Evolutionary conservation across 768 basidiomycete genomes (phyloP).

Genomic region (Boletus insuetus): DNA sequence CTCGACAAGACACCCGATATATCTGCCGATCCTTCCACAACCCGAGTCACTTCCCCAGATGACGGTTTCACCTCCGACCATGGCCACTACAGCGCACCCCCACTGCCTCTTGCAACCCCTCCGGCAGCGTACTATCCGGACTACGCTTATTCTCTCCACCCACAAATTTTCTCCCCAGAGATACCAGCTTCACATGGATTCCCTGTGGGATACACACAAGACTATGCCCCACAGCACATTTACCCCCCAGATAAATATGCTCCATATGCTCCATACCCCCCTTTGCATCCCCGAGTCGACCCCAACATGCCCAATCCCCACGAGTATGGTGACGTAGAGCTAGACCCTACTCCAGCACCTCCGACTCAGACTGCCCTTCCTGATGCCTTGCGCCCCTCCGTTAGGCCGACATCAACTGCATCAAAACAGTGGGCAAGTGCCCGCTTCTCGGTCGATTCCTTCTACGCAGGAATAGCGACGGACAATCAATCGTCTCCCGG

Average conservation of each 20-base stretch:
- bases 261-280: slow-evolving; percentile 28
- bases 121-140: slow-evolving; percentile 25
- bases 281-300: slow-evolving; percentile 3
- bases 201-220: slow-evolving; percentile 7
- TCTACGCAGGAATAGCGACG: slow-evolving; percentile 21
- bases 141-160: slow-evolving; percentile 12
- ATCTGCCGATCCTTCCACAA: slow-evolving; percentile 10
- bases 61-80: slow-evolving; percentile 22
- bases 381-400: slow-evolving; percentile 15
- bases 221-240: slow-evolving; percentile 19
- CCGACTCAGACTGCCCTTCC: slow-evolving; percentile 4
- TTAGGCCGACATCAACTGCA: background rate
- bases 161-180: slow-evolving; percentile 5
- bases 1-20: slow-evolving; percentile 21
- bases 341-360: slow-evolving; percentile 5
- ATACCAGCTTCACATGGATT: background rate
- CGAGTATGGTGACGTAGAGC: slow-evolving; percentile 2
- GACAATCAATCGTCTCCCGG: slow-evolving; percentile 12
- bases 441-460: slow-evolving; percentile 30
- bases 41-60: slow-evolving; percentile 7
- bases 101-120: slow-evolving; percentile 14
- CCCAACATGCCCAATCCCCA: slow-evolving; percentile 18
- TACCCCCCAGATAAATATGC: slow-evolving; percentile 25
- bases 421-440: slow-evolving; percentile 8
- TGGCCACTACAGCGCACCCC: slow-evolving; percentile 20